These are phyloP conservation scores for Neonectria hederae DNA, from an alignment of 2,329 filamentous ascomycete genomes.

Conservation along the genomic window DNA sequence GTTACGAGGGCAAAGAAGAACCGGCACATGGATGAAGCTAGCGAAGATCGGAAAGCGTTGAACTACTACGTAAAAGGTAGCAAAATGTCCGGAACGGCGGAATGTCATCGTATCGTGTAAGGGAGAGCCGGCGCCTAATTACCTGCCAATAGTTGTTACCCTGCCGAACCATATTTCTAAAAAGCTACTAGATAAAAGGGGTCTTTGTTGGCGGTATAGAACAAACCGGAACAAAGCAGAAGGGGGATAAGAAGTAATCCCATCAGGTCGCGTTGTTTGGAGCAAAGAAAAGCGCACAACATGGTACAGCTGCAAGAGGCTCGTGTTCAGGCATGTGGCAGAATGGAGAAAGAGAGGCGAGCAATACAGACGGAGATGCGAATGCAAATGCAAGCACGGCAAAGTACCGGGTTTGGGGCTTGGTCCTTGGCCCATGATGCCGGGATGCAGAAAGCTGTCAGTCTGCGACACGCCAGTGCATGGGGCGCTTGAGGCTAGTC, in stretches of 20 bases:
- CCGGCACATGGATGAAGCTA: not conserved
- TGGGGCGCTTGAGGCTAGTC: constrained; percentile 23
- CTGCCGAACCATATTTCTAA: not conserved
- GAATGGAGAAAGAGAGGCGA: not conserved
- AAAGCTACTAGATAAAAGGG: not conserved
- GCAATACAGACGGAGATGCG: not conserved
- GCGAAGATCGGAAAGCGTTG: not conserved
- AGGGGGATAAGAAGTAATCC: not conserved
- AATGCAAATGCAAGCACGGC: not conserved
- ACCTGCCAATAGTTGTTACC: not conserved
- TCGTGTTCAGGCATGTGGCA: constrained; percentile 10
- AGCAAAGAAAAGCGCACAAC: not conserved
- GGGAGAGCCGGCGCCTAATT: not conserved
- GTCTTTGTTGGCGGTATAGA: not conserved
- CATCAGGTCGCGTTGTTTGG: constrained; percentile 13
- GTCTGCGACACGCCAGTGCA: constrained; percentile 37
- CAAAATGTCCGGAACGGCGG: not conserved
- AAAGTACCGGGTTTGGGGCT: constrained; percentile 8
- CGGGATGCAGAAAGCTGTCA: constrained; percentile 33
- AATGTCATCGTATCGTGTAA: not conserved
- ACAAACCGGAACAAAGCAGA: not conserved
- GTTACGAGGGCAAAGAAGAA: not conserved
- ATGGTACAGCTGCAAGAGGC: constrained; percentile 4
- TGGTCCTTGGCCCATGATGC: constrained; percentile 11
- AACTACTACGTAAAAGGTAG: constrained; percentile 1